These are phyloP conservation scores for Pseudocercospora musae DNA, from an alignment of 2,329 filamentous ascomycete genomes.

Conservation along the genomic window DNA sequence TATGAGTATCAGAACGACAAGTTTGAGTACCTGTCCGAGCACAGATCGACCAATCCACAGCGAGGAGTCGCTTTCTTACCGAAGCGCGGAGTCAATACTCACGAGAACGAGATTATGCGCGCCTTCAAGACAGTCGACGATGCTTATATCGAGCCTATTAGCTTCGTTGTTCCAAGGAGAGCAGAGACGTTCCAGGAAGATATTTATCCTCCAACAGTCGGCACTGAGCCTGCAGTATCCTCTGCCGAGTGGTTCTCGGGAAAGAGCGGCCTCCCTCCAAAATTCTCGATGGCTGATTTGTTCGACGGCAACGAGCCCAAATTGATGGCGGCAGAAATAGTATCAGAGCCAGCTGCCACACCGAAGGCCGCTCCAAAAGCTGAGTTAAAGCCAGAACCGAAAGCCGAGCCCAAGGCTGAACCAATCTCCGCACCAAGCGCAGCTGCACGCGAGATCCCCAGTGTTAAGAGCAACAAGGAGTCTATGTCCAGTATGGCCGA, in stretches of 20 bases:
- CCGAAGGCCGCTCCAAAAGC: constrained; percentile 35
- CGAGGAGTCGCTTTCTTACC: constrained; percentile 91
- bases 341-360: constrained; percentile 44
- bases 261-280: constrained; percentile 73
- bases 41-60: constrained; percentile 95
- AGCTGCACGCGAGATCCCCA: constrained; percentile 53
- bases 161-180: constrained; percentile 91
- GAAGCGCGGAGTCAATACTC: constrained; percentile 89
- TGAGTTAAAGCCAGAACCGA: constrained; percentile 45
- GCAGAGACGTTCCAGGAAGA: constrained; percentile 96
- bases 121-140: constrained; percentile 98
- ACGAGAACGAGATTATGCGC: constrained; percentile 94
- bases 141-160: constrained; percentile 89
- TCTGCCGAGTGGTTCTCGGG: constrained; percentile 81
- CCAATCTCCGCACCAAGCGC: constrained; percentile 44
- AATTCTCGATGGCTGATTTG: constrained; percentile 88
- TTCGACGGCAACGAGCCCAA: constrained; percentile 80
- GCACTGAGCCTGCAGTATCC: constrained; percentile 75
- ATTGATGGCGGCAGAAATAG: constrained; percentile 70
- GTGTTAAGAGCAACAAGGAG: constrained; percentile 78
- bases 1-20: constrained; percentile 98
- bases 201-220: constrained; percentile 85
- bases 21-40: constrained; percentile 94
- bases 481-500: constrained; percentile 82
- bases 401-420: constrained; percentile 49